Base-by-base conservation (phyloP, 306 rosid species). In the Arachis hypogaea region DNA sequence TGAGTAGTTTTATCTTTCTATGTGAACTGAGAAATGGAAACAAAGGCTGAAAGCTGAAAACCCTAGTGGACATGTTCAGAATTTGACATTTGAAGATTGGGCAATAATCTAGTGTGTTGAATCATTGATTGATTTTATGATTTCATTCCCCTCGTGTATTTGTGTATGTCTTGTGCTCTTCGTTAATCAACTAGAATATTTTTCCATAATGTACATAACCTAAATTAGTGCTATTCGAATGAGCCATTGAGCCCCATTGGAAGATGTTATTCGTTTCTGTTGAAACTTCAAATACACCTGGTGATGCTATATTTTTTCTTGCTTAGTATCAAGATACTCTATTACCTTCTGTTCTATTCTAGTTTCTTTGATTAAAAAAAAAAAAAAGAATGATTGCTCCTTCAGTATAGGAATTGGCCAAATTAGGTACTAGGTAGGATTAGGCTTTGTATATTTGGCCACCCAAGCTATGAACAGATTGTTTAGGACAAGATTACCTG, bases 21-120 rank as follows among this genome's bases (percentile, higher is more conserved):
- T 73, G 61, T 50, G 38, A 5, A 52, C 16, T 52, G 58, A 22
- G 58, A 52, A 52, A 14, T 14, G 22, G 58, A 7, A n/a, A 52
- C 58, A n/a, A n/a, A 12, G 29, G 58, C 58, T 52, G 58, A 52
- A 52, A 52, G 9, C 29, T 52, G 58, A 52, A 52, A 52, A 52
- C 29, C 58, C 22, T 52, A 52, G 58, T n/a, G 16, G 14, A 12
- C 12, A 22, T 52, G 58, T 14, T 52, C 9, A n/a, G 58, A 59
- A 50, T 42, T n/a, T 74, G 70, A 72, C 38, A 7, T 64, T 64
- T 58, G 60, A 63, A 59, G 33, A 51, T 1, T 68, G 47, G 5
- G 76, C 58, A 57, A 49, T 58, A 58, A 66, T 66, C 59, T 4
- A 45, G 5, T 50, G 66, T 44, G 44, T 65, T 36, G 66, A 55